Conservation (phyloP, 2,329 filamentous ascomycete genomes). For the Chaetomium sp. region DNA sequence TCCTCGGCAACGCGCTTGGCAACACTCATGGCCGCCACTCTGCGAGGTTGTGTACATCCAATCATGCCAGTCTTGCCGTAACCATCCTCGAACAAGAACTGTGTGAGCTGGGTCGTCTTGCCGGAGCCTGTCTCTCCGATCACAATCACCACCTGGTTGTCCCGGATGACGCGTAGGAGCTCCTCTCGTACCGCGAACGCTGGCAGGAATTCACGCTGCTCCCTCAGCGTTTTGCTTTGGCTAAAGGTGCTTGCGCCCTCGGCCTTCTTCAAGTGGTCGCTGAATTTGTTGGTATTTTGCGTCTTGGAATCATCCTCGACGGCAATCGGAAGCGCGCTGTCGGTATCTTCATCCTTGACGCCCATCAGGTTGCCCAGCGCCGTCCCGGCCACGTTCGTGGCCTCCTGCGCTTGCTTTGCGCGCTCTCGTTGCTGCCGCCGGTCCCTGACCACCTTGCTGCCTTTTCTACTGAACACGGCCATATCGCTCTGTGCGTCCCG, state of each 20-base stretch:
- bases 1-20: slow-evolving; percentile 97
- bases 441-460: slow-evolving; percentile 90
- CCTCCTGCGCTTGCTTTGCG: slow-evolving; percentile 91
- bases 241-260: slow-evolving; percentile 90
- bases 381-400: slow-evolving; percentile 89
- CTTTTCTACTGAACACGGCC: slow-evolving; percentile 96
- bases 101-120: slow-evolving; percentile 95
- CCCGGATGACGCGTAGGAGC: slow-evolving; percentile 83
- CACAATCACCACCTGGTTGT: slow-evolving; percentile 96
- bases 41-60: slow-evolving; percentile 91
- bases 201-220: slow-evolving; percentile 90
- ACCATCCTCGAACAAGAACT: slow-evolving; percentile 94
- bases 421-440: slow-evolving; percentile 88
- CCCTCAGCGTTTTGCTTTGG: slow-evolving; percentile 82
- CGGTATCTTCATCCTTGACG: slow-evolving; percentile 87
- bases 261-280: slow-evolving; percentile 83
- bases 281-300: slow-evolving; percentile 70
- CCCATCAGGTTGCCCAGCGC: slow-evolving; percentile 94
- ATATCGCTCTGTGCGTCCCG: slow-evolving; percentile 95
- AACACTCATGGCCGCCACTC: slow-evolving; percentile 98
- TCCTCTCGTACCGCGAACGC: slow-evolving; percentile 97
- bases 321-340: slow-evolving; percentile 79
- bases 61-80: slow-evolving; percentile 89
- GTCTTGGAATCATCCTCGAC: slow-evolving; percentile 66
- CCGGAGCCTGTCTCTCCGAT: slow-evolving; percentile 97